Evolutionary conservation across 495 filamentous ascomycete species (phyloP), one percentile per base, ranked within the genome.

Genomic region (Glonium stellatum): DNA sequence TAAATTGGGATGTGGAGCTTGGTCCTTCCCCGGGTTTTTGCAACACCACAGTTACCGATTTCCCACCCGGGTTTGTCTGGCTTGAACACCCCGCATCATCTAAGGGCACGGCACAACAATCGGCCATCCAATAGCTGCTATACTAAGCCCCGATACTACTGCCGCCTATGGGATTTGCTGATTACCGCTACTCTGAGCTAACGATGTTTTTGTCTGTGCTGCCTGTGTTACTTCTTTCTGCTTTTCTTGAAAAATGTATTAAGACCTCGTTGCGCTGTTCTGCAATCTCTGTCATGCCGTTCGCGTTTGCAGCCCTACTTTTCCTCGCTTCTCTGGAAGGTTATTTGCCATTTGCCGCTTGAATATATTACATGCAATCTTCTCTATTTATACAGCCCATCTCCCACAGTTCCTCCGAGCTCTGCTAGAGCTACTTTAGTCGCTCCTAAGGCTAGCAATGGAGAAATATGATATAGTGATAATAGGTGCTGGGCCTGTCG

Each of bases 401-500:
- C 27, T 31, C 27, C 27, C 2, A 31, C 27, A 6, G 2, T 31
- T 31, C 27, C 27, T 31, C 27, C 27, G 6, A 31, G 27, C 27
- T 31, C 27, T 6, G 27, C 27, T 51, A 5, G 19, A 51, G 3
- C 21, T 31, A 8, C 19, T 25, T 51, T 15, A 51, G n/a, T 23
- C 19, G 4, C 23, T 25, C n/a, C 21, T 31, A 51, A 25, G 23
- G 5, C 19, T 23, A 15, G 21, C 58, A 5, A 55, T 74, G 62
- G 78, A 82, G 54, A 79, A 72, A 15, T 85, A 84, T 71, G 86
- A 89, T 65, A 82, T 87, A 60, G 89, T 95, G 67, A 90, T 96
- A 67, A 78, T 96, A 58, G 90, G 90, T 60, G 91, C 90, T 51
- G 90, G 90, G 35, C 90, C 91, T n/a, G 89, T 89, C 31, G 91